Percentiles rank a stretch among this genome's conserved stretches.
Conservation (phyloP, 257 asterid species). For the Buddleja alternifolia region DNA sequence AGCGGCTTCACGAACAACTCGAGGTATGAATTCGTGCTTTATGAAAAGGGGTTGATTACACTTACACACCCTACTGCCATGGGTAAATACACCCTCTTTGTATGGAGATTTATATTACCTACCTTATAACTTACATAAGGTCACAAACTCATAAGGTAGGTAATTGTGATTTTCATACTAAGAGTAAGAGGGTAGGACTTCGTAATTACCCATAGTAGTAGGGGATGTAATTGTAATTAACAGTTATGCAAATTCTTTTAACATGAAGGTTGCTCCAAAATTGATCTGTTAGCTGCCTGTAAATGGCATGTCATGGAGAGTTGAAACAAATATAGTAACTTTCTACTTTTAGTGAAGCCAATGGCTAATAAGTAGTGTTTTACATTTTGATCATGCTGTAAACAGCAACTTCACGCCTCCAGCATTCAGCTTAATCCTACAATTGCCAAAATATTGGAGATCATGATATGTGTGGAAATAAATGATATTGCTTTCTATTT, state of each 20-base stretch:
- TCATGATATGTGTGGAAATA: neutral
- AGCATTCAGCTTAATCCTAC: conserved; percentile 5
- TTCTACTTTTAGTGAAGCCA: neutral
- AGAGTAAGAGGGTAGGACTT: too few relatives aligned
- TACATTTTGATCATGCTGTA: neutral
- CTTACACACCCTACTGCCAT: too few relatives aligned
- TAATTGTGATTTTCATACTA: too few relatives aligned
- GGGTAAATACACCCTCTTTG: too few relatives aligned
- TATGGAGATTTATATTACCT: too few relatives aligned
- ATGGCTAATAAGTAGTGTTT: conserved; percentile 6
- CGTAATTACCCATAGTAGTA: too few relatives aligned
- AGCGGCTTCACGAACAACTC: conserved; percentile 93
- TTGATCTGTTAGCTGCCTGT: conserved; percentile 16
- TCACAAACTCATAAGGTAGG: too few relatives aligned
- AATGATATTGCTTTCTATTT: neutral
- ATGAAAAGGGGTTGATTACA: neutral
- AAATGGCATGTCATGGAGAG: conserved; percentile 5
- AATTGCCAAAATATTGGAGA: conserved; percentile 6
- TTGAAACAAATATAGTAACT: neutral
- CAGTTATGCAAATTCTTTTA: neutral
- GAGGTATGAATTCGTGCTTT: conserved; percentile 57
- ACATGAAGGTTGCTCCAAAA: neutral
- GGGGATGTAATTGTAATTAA: too few relatives aligned
- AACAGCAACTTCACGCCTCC: conserved; percentile 13
- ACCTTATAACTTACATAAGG: too few relatives aligned